Evolutionary conservation across 2,329 filamentous ascomycete species (phyloP).

Genomic region (Fusarium paranaense): DNA sequence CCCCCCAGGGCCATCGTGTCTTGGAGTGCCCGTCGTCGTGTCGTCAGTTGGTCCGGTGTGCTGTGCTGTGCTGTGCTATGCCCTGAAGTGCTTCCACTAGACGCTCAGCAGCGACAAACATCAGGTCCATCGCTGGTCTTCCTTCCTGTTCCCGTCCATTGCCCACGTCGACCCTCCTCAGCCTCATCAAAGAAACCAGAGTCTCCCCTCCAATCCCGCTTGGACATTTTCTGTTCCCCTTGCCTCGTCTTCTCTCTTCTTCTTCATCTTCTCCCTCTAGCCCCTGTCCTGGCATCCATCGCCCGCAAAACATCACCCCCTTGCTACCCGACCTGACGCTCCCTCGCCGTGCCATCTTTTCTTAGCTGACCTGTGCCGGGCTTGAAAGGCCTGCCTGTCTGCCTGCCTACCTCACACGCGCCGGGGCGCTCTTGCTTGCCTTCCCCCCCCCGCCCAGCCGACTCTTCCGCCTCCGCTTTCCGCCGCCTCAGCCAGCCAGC

Average conservation of each 20-base stretch:
- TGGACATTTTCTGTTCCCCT: background rate
- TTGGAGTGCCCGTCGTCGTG: background rate
- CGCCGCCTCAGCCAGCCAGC: slow-evolving; percentile 16
- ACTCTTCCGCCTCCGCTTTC: slow-evolving; percentile 31
- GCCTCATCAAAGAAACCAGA: slow-evolving; percentile 11
- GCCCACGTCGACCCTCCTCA: background rate
- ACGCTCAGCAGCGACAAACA: slow-evolving; percentile 1
- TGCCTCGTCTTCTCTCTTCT: background rate
- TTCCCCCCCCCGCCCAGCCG: slow-evolving; percentile 20
- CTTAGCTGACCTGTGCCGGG: slow-evolving; percentile 8
- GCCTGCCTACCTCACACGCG: background rate
- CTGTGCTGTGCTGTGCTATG: slow-evolving; percentile 14
- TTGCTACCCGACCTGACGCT: background rate
- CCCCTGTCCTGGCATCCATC: background rate
- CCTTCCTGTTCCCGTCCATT: background rate
- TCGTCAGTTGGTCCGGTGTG: slow-evolving; percentile 11
- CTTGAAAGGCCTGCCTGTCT: slow-evolving; percentile 13
- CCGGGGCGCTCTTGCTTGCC: background rate
- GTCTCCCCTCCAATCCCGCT: slow-evolving; percentile 2
- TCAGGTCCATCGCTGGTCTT: background rate
- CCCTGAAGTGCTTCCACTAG: background rate
- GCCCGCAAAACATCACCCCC: background rate
- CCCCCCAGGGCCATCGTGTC: background rate
- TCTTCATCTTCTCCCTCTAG: background rate
- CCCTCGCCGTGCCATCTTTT: background rate